Evolutionary conservation across 2,329 filamentous ascomycete species (phyloP).

Genomic region (Hypoxylon rubiginosum): DNA sequence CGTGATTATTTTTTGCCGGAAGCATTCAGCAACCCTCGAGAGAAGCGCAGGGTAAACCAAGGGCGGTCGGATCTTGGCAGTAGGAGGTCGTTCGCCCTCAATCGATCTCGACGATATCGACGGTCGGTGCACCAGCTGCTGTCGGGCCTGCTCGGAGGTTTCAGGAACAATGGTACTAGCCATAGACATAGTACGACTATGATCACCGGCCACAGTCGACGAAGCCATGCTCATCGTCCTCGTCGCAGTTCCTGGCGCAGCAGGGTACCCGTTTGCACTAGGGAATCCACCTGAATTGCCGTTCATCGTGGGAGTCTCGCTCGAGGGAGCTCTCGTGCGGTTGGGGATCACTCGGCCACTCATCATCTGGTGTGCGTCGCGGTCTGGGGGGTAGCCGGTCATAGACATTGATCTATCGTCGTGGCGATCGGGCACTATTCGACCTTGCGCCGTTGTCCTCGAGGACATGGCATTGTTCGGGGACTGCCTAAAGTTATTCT

Average conservation of each 20-base stretch:
- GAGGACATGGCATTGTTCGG: slow-evolving; percentile 77
- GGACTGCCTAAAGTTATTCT: slow-evolving; percentile 82
- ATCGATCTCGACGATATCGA: slow-evolving; percentile 69
- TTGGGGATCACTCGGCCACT: slow-evolving; percentile 92
- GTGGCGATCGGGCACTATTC: slow-evolving; percentile 90
- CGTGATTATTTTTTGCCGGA: slow-evolving; percentile 87
- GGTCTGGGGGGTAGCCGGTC: slow-evolving; percentile 83
- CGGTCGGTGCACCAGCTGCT: slow-evolving; percentile 66
- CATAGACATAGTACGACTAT: slow-evolving; percentile 87
- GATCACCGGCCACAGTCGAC: slow-evolving; percentile 62
- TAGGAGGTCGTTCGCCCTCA: slow-evolving; percentile 69
- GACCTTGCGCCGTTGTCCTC: slow-evolving; percentile 89
- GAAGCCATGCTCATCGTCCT: slow-evolving; percentile 74
- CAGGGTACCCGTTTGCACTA: slow-evolving; percentile 57
- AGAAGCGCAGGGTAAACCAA: slow-evolving; percentile 94
- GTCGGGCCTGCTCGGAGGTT: slow-evolving; percentile 67
- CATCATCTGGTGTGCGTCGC: slow-evolving; percentile 89
- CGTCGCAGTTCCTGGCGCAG: slow-evolving; percentile 67
- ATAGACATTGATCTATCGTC: slow-evolving; percentile 97
- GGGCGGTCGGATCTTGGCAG: slow-evolving; percentile 77
- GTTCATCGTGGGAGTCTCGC: slow-evolving; percentile 56
- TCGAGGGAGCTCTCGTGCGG: slow-evolving; percentile 64
- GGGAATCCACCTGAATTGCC: slow-evolving; percentile 44
- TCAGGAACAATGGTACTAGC: slow-evolving; percentile 83
- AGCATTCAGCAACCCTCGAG: slow-evolving; percentile 93